phyloP scores from a whole-genome alignment of 2,329 filamentous ascomycete genomes.

The Xylaria sp. region DNA sequence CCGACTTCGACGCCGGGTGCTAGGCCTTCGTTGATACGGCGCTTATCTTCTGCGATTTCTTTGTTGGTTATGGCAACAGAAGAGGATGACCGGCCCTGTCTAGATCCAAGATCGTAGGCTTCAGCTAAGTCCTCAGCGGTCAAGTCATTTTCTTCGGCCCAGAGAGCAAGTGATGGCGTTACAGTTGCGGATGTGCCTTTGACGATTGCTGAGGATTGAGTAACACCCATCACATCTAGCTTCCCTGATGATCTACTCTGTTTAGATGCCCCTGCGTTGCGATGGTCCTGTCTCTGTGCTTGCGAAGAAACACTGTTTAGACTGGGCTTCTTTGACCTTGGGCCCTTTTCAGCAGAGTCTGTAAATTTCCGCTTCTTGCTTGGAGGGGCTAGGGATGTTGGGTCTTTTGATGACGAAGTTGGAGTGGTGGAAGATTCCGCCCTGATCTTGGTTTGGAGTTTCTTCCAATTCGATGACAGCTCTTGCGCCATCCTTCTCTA shows the following conservation, averaged over 20 bases:
- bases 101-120: slow-evolving; percentile 68
- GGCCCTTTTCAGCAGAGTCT: slow-evolving; percentile 19
- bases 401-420: slow-evolving; percentile 27
- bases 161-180: slow-evolving; percentile 67
- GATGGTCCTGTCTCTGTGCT: slow-evolving; percentile 14
- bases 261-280: slow-evolving; percentile 25
- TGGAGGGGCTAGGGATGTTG: slow-evolving; percentile 29
- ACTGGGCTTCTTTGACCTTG: slow-evolving; percentile 29
- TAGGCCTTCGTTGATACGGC: slow-evolving; percentile 71
- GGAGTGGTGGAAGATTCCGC: slow-evolving; percentile 54
- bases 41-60: slow-evolving; percentile 30
- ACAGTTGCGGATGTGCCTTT: slow-evolving; percentile 54
- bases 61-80: slow-evolving; percentile 8
- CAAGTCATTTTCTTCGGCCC: slow-evolving; percentile 71
- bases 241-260: slow-evolving; percentile 36
- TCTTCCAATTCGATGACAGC: slow-evolving; percentile 81
- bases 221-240: slow-evolving; percentile 65
- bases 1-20: slow-evolving; percentile 75
- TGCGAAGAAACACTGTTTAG: slow-evolving; percentile 2
- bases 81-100: slow-evolving; percentile 47
- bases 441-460: slow-evolving; percentile 73
- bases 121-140: slow-evolving; percentile 69
- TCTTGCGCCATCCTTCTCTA: slow-evolving; percentile 55
- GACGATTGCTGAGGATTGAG: slow-evolving; percentile 61
- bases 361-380: slow-evolving; percentile 37